Evolutionary conservation across 768 basidiomycete genomes (phyloP), one percentile per base, ranked within the genome.

Genomic region (Tricholomella constricta): DNA sequence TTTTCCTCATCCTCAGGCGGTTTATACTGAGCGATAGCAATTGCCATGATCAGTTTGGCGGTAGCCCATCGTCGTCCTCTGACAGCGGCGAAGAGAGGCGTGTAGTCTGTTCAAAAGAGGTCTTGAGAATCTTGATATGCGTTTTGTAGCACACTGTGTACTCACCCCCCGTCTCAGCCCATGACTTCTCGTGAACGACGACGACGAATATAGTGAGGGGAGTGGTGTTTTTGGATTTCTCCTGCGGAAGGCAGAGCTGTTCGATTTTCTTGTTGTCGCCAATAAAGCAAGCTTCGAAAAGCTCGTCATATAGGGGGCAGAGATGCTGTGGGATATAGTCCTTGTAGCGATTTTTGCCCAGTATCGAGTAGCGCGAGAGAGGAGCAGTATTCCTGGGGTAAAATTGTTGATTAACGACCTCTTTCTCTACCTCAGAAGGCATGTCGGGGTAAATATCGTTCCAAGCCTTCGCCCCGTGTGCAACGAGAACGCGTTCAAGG

Each of bases 31-130:
- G 83, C 78, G 2, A 67, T 66, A 5, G 81, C 76, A 54, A 85
- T 83, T 1, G 80, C 78, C 20, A 85, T 60, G n/a, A 87, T 73
- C 6, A 85, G 66, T n/a, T 75, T 78, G 0, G 82, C 84, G 0
- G 83, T 81, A 5, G 74, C 69, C 83, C 84, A 87, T 19, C 72
- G 76, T 7, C 80, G 72, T 12, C 73, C 75, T 23, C 64, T 62
- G 11, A 83, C 53, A 0, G 83, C 83, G n/a, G 80, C 77, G 48
- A 68, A 76, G 9, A 84, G 68, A 0, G 83, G 80, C 1, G 78
- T 80, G 35, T 69, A 69, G 14, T 78, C 81, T 80, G n/a, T 45
- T 11, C 27, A n/a, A 3, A 41, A 26, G n/a, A n/a, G 6, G 9
- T n/a, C n/a, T n/a, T n/a, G n/a, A n/a, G n/a, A n/a, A 12, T 20